Percentiles rank a stretch among this genome's conserved stretches.
phyloP scores from a whole-genome alignment of 2,329 filamentous ascomycete genomes.

The Cercospora berteroae region DNA sequence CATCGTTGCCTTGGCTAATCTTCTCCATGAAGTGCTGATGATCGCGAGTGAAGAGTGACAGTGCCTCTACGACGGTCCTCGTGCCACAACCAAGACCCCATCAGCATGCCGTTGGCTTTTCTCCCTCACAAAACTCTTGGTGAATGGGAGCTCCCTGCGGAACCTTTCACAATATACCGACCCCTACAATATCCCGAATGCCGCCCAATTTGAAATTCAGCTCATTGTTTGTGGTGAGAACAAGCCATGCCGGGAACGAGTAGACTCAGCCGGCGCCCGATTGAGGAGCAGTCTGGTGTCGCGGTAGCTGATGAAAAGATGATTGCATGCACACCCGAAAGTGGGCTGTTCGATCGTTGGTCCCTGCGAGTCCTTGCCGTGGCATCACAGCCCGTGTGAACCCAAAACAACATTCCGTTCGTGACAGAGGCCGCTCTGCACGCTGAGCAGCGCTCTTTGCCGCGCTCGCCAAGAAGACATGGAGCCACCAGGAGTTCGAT shows the following conservation, averaged over 20 bases:
- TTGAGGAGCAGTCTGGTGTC: not conserved
- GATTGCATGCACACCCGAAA: not conserved
- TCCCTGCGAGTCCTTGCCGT: not conserved
- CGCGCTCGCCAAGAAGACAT: not conserved
- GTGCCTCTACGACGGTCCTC: too few relatives aligned
- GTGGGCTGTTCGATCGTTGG: not conserved
- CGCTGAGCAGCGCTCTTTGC: not conserved
- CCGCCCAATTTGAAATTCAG: not conserved
- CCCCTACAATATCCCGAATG: not conserved
- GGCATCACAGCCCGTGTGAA: not conserved
- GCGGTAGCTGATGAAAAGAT: not conserved
- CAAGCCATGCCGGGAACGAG: too few relatives aligned
- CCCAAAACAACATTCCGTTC: not conserved
- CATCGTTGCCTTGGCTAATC: not conserved
- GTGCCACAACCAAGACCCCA: too few relatives aligned
- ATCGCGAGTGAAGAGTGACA: too few relatives aligned
- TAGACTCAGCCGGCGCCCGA: too few relatives aligned
- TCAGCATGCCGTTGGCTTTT: not conserved
- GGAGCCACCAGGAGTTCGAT: not conserved
- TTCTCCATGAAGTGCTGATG: too few relatives aligned
- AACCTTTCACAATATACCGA: not conserved
- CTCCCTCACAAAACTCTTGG: not conserved
- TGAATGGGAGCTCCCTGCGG: not conserved
- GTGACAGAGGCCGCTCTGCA: not conserved
- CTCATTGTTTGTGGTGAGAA: not conserved